phyloP scores from a whole-genome alignment of 1,284 basidiomycete species.

The Jaminaea rosea region DNA sequence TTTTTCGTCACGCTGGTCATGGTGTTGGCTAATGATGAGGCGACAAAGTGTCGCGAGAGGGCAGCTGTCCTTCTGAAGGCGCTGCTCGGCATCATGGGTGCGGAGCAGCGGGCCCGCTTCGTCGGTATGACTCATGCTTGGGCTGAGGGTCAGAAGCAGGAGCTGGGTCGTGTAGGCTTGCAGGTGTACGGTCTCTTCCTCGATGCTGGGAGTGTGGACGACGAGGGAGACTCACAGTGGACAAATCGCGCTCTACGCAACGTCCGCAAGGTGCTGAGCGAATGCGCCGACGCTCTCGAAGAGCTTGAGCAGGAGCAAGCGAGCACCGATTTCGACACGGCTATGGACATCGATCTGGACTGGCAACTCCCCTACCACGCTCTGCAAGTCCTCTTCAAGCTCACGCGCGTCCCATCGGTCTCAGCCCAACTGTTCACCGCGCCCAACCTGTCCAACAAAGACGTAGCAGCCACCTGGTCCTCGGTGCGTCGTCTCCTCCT shows the following conservation, averaged over 20 bases:
- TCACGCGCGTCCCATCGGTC: slow-evolving; percentile 25
- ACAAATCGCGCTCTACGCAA: slow-evolving; percentile 13
- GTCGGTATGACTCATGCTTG: slow-evolving; percentile 70
- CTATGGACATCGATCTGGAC: slow-evolving; percentile 50
- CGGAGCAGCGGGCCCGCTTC: slow-evolving; percentile 57
- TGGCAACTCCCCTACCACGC: slow-evolving; percentile 82
- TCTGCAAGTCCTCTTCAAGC: slow-evolving; percentile 60
- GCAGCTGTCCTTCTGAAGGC: slow-evolving; percentile 71
- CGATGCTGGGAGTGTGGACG: slow-evolving; percentile 1
- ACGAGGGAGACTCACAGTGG: slow-evolving; percentile 8
- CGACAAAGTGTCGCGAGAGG: slow-evolving; percentile 76
- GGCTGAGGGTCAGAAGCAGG: slow-evolving; percentile 59
- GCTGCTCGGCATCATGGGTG: slow-evolving; percentile 63
- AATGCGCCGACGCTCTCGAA: slow-evolving; percentile 26
- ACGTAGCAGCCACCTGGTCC: slow-evolving; percentile 1
- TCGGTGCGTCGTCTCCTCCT: slow-evolving; percentile 62
- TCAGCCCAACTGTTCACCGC: neutral
- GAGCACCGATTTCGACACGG: slow-evolving; percentile 49
- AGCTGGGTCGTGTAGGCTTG: slow-evolving; percentile 63
- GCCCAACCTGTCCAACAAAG: neutral
- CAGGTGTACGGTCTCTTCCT: slow-evolving; percentile 51
- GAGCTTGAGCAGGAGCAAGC: slow-evolving; percentile 11
- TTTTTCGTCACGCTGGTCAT: slow-evolving; percentile 87
- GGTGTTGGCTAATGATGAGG: slow-evolving; percentile 86
- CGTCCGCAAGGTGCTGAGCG: slow-evolving; percentile 13